These are phyloP conservation scores for Mycena galopus DNA, from an alignment of 768 basidiomycete genomes.

Conservation along the genomic window DNA sequence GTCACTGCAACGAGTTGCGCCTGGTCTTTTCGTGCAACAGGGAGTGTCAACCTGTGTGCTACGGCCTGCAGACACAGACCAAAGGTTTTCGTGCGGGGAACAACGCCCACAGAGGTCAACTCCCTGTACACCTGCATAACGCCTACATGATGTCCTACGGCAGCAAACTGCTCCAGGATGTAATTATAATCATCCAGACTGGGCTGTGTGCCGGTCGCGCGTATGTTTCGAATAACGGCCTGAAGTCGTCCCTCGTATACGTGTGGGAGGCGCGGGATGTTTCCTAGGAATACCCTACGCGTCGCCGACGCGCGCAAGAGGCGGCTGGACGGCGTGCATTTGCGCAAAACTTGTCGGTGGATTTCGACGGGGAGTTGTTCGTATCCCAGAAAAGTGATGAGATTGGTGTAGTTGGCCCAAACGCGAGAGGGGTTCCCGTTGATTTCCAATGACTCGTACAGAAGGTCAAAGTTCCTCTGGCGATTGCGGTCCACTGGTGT, in stretches of 20 bases:
- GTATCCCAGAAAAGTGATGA: constrained; percentile 62
- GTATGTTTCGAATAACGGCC: constrained; percentile 78
- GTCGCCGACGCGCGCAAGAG: constrained; percentile 61
- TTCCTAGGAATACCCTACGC: constrained; percentile 54
- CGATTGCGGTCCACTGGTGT: constrained; percentile 31
- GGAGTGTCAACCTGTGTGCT: constrained; percentile 74
- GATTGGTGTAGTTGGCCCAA: constrained; percentile 74
- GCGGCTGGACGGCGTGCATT: constrained; percentile 65
- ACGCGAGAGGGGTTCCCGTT: constrained; percentile 61
- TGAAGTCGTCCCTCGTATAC: constrained; percentile 77
- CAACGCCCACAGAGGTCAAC: constrained; percentile 57
- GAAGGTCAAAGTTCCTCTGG: constrained; percentile 32
- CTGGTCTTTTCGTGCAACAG: constrained; percentile 57
- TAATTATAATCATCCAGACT: constrained; percentile 81
- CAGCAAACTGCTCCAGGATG: constrained; percentile 80
- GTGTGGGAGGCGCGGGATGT: constrained; percentile 57
- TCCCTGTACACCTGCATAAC: constrained; percentile 73
- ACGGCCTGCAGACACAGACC: constrained; percentile 77
- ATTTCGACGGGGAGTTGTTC: constrained; percentile 70
- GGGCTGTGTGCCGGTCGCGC: constrained; percentile 60
- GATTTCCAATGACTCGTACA: constrained; percentile 27
- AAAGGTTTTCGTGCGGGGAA: constrained; percentile 69
- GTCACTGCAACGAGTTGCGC: constrained; percentile 55
- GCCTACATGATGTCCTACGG: constrained; percentile 77
- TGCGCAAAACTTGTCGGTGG: constrained; percentile 79